Percentiles rank a stretch among this genome's conserved stretches.
phyloP scores from a whole-genome alignment of 345 rosid genomes.

The Sisymbrium altissimum region DNA sequence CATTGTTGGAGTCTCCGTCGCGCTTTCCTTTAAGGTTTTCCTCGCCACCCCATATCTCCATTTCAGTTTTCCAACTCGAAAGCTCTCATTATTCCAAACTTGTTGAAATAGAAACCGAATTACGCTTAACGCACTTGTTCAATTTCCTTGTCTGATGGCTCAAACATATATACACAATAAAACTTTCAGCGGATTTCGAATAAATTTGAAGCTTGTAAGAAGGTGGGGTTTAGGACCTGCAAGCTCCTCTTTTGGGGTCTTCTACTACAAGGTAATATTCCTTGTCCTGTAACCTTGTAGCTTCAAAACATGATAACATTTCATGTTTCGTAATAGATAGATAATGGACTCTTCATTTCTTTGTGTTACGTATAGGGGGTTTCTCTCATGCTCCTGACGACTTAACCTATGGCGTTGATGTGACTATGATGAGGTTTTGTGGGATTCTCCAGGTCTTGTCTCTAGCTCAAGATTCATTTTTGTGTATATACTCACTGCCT shows the following conservation, averaged over 20 bases:
- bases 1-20: conserved; percentile 85
- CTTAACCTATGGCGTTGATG: conserved; percentile 72
- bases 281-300: background rate
- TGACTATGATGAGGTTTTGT: conserved; percentile 69
- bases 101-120: too few relatives aligned
- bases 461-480: background rate
- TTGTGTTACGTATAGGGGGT: conserved; percentile 54
- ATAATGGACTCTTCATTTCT: conserved; percentile 2
- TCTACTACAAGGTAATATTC: conserved; percentile 65
- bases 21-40: conserved; percentile 77
- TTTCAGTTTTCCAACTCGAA: background rate
- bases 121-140: too few relatives aligned
- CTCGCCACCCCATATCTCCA: background rate
- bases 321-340: background rate
- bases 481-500: background rate
- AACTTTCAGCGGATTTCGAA: conserved; percentile 47
- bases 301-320: background rate
- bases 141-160: background rate
- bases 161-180: background rate
- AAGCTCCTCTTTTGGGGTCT: conserved; percentile 94
- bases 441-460: conserved; percentile 85
- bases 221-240: conserved; percentile 57
- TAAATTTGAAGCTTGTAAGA: conserved; percentile 46
- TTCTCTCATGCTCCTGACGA: conserved; percentile 86
- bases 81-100: background rate